Evolutionary conservation across 2,329 filamentous ascomycete genomes (phyloP).

Genomic region (Calonectria naviculata): DNA sequence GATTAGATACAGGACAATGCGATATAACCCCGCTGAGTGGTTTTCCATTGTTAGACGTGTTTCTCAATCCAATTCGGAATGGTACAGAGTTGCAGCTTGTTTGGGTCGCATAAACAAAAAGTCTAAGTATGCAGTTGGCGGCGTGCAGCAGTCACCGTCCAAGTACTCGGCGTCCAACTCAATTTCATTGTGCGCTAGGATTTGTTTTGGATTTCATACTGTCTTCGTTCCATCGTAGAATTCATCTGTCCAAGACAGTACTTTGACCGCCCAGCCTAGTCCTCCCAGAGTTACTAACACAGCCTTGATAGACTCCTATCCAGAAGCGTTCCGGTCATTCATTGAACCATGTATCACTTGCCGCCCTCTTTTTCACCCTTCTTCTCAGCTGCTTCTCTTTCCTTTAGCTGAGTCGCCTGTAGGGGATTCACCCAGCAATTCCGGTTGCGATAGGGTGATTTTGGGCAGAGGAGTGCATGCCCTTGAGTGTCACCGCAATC

Average conservation of each 20-base stretch:
- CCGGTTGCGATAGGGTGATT: conserved; percentile 10
- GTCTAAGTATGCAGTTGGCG: neutral
- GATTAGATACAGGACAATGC: no score
- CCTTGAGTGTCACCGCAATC: conserved; percentile 5
- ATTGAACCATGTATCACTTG: neutral
- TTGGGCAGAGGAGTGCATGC: conserved; percentile 7
- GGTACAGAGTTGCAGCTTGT: neutral
- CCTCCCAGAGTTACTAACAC: neutral
- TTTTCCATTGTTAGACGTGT: neutral
- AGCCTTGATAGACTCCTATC: neutral
- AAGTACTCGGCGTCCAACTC: no score
- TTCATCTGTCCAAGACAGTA: neutral
- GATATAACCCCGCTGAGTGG: neutral
- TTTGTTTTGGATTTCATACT: no score
- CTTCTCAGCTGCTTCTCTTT: neutral
- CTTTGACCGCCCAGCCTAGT: no score
- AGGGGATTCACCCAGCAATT: conserved; percentile 14
- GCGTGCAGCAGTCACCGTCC: no score
- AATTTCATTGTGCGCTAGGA: neutral
- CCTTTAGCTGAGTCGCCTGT: neutral
- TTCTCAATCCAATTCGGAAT: no score
- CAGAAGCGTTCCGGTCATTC: neutral
- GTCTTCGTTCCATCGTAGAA: neutral
- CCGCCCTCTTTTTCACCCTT: neutral
- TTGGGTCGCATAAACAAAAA: neutral